Percentiles rank a stretch among this genome's conserved stretches.
phyloP scores from a whole-genome alignment of 805 yeast species.

The Schwanniomyces pseudopolymorphus region DNA sequence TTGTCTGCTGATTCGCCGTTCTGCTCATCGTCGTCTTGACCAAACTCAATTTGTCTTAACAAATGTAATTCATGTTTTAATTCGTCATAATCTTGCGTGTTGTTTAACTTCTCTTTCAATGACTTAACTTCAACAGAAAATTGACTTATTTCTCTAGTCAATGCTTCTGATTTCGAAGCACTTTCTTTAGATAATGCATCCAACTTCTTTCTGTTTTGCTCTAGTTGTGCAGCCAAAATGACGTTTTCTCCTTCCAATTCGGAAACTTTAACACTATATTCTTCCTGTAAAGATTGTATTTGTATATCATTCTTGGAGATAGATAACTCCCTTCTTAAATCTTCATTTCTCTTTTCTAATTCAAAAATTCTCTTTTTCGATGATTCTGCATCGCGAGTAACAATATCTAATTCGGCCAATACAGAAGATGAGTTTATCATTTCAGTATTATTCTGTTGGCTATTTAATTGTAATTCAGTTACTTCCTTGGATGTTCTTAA shows the following conservation, averaged over 20 bases:
- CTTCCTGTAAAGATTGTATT: slow-evolving; percentile 38
- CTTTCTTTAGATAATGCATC: slow-evolving; percentile 20
- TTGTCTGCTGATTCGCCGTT: slow-evolving; percentile 19
- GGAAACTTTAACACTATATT: slow-evolving; percentile 44
- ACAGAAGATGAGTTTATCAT: slow-evolving; percentile 31
- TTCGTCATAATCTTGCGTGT: slow-evolving; percentile 73
- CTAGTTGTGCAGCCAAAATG: slow-evolving; percentile 55
- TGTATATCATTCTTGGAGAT: slow-evolving; percentile 49
- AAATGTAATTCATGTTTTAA: slow-evolving; percentile 73
- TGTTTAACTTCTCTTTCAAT: slow-evolving; percentile 49
- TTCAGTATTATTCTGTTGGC: slow-evolving; percentile 36
- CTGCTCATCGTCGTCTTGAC: slow-evolving; percentile 40
- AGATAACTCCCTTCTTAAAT: slow-evolving; percentile 64
- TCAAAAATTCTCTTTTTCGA: slow-evolving; percentile 66
- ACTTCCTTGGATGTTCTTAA: slow-evolving; percentile 65
- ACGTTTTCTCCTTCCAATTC: slow-evolving; percentile 73
- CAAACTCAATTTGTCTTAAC: slow-evolving; percentile 74
- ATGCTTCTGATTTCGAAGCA: slow-evolving; percentile 33
- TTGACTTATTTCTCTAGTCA: slow-evolving; percentile 47
- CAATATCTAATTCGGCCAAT: slow-evolving; percentile 57
- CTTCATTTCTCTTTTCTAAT: slow-evolving; percentile 76
- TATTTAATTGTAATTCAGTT: slow-evolving; percentile 54
- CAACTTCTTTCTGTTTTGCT: slow-evolving; percentile 42
- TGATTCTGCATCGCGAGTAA: slow-evolving; percentile 73
- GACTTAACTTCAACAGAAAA: slow-evolving; percentile 49